A percentile compares a stretch with the other conserved stretches of the same genome.
Conservation (phyloP, 2,329 filamentous ascomycete genomes). For the Xylariaceae sp. region DNA sequence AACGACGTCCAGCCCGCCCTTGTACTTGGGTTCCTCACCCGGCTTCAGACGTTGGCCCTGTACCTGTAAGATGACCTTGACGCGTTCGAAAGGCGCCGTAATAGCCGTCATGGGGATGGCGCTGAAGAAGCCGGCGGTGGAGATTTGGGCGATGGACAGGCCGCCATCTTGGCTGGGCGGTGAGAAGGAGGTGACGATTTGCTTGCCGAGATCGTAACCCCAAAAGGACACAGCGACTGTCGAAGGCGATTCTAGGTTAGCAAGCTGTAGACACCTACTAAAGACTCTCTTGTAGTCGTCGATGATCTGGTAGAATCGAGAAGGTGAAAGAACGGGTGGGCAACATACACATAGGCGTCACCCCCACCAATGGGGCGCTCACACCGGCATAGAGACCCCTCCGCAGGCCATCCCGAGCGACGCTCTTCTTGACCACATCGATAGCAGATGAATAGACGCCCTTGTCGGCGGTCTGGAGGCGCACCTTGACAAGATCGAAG, state of each 20-base stretch:
- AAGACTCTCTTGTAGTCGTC: too few species aligned
- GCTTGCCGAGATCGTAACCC: slow-evolving; percentile 96
- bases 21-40: slow-evolving; percentile 92
- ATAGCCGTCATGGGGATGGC: slow-evolving; percentile 97
- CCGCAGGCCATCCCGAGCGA: slow-evolving; percentile 82
- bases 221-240: slow-evolving; percentile 73
- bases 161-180: slow-evolving; percentile 69
- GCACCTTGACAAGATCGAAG: slow-evolving; percentile 97
- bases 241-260: not conserved
- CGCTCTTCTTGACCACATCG: slow-evolving; percentile 87
- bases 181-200: slow-evolving; percentile 74
- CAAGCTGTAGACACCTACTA: not conserved
- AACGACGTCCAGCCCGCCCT: slow-evolving; percentile 86
- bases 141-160: slow-evolving; percentile 85
- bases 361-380: slow-evolving; percentile 89
- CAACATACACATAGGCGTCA: slow-evolving; percentile 95
- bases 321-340: not conserved
- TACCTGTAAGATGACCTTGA: slow-evolving; percentile 97
- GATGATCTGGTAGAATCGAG: too few species aligned
- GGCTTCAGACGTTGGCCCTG: slow-evolving; percentile 86
- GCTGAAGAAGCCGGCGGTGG: slow-evolving; percentile 93
- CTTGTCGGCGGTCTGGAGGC: slow-evolving; percentile 92
- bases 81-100: slow-evolving; percentile 98
- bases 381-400: slow-evolving; percentile 96
- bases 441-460: slow-evolving; percentile 90